Evolutionary conservation across 371 early-diverging fungal species (phyloP).

Genomic region (Dinochytrium kinnereticum): DNA sequence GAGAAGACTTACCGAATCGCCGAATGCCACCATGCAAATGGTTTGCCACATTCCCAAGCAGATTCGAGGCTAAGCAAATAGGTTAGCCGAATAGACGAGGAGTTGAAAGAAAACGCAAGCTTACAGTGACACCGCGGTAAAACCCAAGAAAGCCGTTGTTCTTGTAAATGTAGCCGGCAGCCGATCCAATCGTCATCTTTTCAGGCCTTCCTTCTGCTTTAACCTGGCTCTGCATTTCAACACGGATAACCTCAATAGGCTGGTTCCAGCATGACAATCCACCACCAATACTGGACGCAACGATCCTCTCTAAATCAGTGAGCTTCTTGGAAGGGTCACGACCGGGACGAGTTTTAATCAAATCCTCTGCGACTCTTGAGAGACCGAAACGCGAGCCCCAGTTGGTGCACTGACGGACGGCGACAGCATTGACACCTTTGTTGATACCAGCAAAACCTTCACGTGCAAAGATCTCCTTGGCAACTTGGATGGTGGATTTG

Average conservation of each 20-base stretch:
- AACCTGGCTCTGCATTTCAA: constrained; percentile 95
- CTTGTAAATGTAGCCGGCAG: constrained; percentile 89
- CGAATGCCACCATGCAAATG: constrained; percentile 95
- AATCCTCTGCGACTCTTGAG: constrained; percentile 80
- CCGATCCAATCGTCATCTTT: constrained; percentile 81
- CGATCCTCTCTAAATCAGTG: constrained; percentile 62
- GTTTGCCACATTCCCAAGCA: constrained; percentile 94
- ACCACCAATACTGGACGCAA: constrained; percentile 88
- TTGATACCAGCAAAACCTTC: constrained; percentile 96
- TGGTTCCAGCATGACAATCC: constrained; percentile 95
- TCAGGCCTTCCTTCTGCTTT: constrained; percentile 83
- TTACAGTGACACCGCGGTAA: constrained; percentile 84
- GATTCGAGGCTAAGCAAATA: constrained; percentile 55
- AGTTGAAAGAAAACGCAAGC: not conserved
- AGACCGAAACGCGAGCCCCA: constrained; percentile 97
- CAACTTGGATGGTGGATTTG: constrained; percentile 80
- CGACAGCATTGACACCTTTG: constrained; percentile 71
- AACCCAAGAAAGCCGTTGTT: constrained; percentile 89
- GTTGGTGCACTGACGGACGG: constrained; percentile 93
- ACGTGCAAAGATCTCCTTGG: constrained; percentile 82
- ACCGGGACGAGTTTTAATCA: constrained; percentile 53
- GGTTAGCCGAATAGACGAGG: not conserved
- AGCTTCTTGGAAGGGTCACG: constrained; percentile 46
- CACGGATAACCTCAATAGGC: constrained; percentile 95
- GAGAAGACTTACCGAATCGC: constrained; percentile 58